Conservation (phyloP, 768 basidiomycete species). For the Hemileccinum rubropunctum region DNA sequence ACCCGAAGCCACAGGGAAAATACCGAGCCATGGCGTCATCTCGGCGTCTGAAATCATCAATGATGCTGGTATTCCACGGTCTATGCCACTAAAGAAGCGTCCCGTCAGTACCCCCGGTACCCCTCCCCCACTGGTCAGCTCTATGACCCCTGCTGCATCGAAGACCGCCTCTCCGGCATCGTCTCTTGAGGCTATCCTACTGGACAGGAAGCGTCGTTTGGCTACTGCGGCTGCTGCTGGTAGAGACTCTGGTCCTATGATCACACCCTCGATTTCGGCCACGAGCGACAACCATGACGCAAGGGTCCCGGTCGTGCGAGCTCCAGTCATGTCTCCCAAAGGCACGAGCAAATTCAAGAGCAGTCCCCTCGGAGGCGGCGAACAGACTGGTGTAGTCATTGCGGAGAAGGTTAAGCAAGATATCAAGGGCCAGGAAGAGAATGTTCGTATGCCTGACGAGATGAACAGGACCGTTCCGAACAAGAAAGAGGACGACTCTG, state of each 20-base stretch:
- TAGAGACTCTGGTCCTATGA: conserved; percentile 10
- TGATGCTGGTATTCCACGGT: background rate
- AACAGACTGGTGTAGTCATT: conserved; percentile 43
- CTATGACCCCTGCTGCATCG: conserved; percentile 18
- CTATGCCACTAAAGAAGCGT: conserved; percentile 14
- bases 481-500: conserved; percentile 31
- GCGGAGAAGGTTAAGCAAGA: conserved; percentile 47
- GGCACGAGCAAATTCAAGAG: conserved; percentile 68
- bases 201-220: conserved; percentile 63
- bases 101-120: conserved; percentile 13
- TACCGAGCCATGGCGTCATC: background rate
- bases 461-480: conserved; percentile 35
- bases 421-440: conserved; percentile 20
- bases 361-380: conserved; percentile 55
- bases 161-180: conserved; percentile 48
- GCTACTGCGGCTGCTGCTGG: conserved; percentile 22
- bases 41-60: background rate
- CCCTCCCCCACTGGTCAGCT: conserved; percentile 10
- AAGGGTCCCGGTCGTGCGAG: conserved; percentile 10
- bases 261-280: conserved; percentile 1
- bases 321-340: conserved; percentile 32
- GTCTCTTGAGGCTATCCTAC: conserved; percentile 62
- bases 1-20: conserved; percentile 2
- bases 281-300: conserved; percentile 18
- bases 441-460: conserved; percentile 34